A percentile compares a stretch with the other conserved stretches of the same genome.
Conservation (phyloP, 345 rosid genomes). For the Pugionium cornutum region DNA sequence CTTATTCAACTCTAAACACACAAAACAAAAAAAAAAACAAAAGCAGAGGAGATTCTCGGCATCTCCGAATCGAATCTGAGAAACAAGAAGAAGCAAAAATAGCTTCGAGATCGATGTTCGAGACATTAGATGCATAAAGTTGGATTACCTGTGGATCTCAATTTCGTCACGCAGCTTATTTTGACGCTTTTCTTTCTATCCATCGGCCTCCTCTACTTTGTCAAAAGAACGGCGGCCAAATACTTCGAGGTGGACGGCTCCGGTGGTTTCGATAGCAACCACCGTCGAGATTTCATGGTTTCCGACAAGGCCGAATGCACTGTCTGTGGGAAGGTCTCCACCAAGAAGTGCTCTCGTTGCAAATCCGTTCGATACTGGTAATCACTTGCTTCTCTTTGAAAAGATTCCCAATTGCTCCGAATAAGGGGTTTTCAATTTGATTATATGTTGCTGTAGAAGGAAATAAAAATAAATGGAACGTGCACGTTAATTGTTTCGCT, state of each 20-base stretch:
- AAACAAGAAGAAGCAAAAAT: conserved; percentile 8
- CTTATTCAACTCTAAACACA: neutral
- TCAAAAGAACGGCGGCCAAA: conserved; percentile 83
- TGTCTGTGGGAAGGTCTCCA: conserved; percentile 43
- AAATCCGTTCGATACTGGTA: conserved; percentile 70
- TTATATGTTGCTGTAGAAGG: neutral
- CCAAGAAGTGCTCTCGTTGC: conserved; percentile 58
- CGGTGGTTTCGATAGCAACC: conserved; percentile 53
- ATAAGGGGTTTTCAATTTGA: conserved; percentile 12
- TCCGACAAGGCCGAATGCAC: conserved; percentile 36
- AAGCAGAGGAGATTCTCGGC: conserved; percentile 31
- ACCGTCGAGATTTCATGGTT: conserved; percentile 28
- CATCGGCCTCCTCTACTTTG: conserved; percentile 55
- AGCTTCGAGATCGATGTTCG: conserved; percentile 31
- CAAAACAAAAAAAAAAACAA: neutral
- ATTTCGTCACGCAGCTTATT: conserved; percentile 67
- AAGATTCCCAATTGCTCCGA: neutral
- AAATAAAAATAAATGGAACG: neutral
- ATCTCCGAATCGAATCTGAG: conserved; percentile 38
- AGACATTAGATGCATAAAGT: conserved; percentile 77
- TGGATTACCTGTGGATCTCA: conserved; percentile 71
- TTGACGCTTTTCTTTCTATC: conserved; percentile 52
- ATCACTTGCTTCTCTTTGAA: conserved; percentile 4
- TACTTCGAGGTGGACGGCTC: conserved; percentile 86
- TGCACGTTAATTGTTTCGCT: neutral